phyloP scores from a whole-genome alignment of 768 basidiomycete species.

The Hydnomerulius pinastri region DNA sequence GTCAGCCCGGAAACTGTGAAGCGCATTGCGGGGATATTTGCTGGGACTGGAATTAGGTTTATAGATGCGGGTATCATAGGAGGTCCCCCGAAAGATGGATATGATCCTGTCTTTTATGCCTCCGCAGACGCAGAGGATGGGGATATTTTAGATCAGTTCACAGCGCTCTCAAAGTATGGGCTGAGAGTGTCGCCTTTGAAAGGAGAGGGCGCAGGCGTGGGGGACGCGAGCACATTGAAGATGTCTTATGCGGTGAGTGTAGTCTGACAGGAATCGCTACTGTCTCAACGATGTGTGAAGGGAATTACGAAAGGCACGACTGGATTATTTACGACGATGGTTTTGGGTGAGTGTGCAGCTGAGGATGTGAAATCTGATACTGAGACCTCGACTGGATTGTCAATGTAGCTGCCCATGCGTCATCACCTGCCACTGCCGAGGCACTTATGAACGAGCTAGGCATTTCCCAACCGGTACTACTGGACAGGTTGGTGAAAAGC shows the following conservation, averaged over 20 bases:
- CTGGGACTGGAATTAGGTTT: constrained; percentile 41
- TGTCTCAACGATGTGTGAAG: constrained; percentile 27
- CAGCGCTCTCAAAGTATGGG: constrained; percentile 42
- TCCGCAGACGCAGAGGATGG: constrained; percentile 39
- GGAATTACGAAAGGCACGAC: constrained; percentile 58
- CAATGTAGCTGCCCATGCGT: constrained; percentile 48
- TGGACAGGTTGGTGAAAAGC: constrained; percentile 39
- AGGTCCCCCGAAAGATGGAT: constrained; percentile 48
- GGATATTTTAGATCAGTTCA: constrained; percentile 41
- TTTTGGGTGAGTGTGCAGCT: constrained; percentile 42
- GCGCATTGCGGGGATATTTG: constrained; percentile 48
- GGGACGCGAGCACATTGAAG: constrained; percentile 63
- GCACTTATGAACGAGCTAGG: constrained; percentile 53
- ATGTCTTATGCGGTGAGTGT: constrained; percentile 60
- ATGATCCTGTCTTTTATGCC: constrained; percentile 58
- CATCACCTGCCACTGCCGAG: constrained; percentile 62
- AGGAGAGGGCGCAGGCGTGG: constrained; percentile 50
- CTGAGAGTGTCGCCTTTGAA: constrained; percentile 46
- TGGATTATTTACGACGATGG: constrained; percentile 56
- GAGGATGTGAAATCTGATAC: neutral
- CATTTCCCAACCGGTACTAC: constrained; percentile 45
- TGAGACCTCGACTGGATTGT: too few species aligned
- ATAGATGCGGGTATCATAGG: constrained; percentile 62
- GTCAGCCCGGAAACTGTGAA: constrained; percentile 53
- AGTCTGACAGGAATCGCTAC: neutral